These are phyloP conservation scores for Cyberlindnera meyerae DNA, from an alignment of 805 yeast genomes.

Conservation along the genomic window DNA sequence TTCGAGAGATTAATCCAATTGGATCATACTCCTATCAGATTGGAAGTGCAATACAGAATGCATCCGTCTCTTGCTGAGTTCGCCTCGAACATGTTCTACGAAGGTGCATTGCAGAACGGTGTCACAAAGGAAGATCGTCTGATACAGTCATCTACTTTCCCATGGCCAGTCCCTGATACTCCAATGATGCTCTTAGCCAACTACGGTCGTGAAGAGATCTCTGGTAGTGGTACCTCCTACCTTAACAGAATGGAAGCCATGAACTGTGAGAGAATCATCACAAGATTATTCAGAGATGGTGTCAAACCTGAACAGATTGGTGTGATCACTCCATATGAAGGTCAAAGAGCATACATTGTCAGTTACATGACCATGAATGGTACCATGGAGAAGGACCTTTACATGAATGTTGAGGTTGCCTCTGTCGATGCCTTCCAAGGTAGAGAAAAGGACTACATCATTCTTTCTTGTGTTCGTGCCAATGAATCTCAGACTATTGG, in stretches of 20 bases:
- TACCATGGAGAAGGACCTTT: slow-evolving; percentile 57
- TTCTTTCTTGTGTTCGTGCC: slow-evolving; percentile 78
- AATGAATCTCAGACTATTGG: slow-evolving; percentile 74
- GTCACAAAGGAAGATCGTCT: slow-evolving; percentile 73
- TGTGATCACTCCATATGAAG: slow-evolving; percentile 91
- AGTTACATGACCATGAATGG: slow-evolving; percentile 76
- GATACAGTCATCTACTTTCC: slow-evolving; percentile 53
- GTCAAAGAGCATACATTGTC: slow-evolving; percentile 78
- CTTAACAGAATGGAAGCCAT: slow-evolving; percentile 86
- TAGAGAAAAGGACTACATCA: slow-evolving; percentile 76
- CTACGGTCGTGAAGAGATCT: slow-evolving; percentile 83
- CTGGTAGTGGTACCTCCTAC: slow-evolving; percentile 74
- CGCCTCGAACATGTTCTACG: slow-evolving; percentile 88
- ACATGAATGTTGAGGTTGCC: slow-evolving; percentile 76
- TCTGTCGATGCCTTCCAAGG: slow-evolving; percentile 97
- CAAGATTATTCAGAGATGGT: slow-evolving; percentile 71
- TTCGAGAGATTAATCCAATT: slow-evolving; percentile 80
- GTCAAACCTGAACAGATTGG: slow-evolving; percentile 80
- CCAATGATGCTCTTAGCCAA: slow-evolving; percentile 98
- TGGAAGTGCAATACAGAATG: slow-evolving; percentile 95
- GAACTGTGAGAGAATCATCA: slow-evolving; percentile 76
- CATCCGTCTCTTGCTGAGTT: slow-evolving; percentile 84
- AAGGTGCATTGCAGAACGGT: slow-evolving; percentile 88
- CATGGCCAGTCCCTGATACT: slow-evolving; percentile 81
- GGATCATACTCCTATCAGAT: slow-evolving; percentile 79